phyloP scores from a whole-genome alignment of 2,329 filamentous ascomycete species.

The Zarea fungicola region DNA sequence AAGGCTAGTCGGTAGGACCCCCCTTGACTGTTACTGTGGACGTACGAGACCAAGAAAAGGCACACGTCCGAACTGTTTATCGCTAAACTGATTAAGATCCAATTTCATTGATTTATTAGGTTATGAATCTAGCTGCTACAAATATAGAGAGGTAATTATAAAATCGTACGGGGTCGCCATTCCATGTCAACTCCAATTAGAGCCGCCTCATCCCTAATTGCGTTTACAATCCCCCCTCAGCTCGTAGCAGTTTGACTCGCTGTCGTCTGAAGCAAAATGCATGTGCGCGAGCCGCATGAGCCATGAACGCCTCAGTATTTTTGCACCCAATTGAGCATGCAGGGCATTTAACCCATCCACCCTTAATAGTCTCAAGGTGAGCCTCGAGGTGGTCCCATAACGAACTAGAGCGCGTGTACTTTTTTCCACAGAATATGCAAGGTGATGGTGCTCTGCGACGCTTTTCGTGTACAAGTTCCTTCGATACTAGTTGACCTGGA shows the following conservation, averaged over 20 bases:
- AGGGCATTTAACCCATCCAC: background rate
- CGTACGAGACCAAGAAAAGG: too few species aligned
- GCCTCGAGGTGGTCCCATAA: background rate
- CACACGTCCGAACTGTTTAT: too few species aligned
- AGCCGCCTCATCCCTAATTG: too few species aligned
- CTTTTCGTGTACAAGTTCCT: background rate
- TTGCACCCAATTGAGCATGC: background rate
- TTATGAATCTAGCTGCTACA: too few species aligned
- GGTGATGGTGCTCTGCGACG: background rate
- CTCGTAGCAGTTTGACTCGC: background rate
- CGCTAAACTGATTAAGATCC: too few species aligned
- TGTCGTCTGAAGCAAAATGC: background rate
- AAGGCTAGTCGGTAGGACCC: too few species aligned
- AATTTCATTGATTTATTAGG: too few species aligned
- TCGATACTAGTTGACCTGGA: background rate
- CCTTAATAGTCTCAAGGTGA: background rate
- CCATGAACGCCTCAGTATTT: background rate
- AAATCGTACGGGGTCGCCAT: too few species aligned
- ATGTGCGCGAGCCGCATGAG: background rate
- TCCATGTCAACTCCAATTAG: too few species aligned
- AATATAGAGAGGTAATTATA: too few species aligned
- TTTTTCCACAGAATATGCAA: background rate
- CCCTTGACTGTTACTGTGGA: too few species aligned
- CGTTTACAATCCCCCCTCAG: too few species aligned
- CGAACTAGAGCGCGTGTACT: background rate